phyloP scores from a whole-genome alignment of 2,329 filamentous ascomycete species.

The Calonectria ilicicola region DNA sequence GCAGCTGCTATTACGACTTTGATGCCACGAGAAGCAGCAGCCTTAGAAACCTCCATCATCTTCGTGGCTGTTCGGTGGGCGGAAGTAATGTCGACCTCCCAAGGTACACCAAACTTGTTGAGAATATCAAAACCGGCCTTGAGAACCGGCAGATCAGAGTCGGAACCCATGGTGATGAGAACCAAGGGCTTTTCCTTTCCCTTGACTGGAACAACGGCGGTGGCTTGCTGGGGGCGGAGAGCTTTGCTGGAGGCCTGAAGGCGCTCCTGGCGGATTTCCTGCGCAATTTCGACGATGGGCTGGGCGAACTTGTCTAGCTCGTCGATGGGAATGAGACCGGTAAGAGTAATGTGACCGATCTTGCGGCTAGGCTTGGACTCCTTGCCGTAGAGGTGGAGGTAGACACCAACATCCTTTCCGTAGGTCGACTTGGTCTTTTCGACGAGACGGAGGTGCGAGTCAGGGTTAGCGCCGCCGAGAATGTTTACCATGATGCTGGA shows the following conservation, averaged over 20 bases:
- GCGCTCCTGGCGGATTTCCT: conserved; percentile 69
- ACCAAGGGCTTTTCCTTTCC: conserved; percentile 65
- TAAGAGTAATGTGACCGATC: conserved; percentile 93
- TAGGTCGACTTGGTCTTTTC: conserved; percentile 58
- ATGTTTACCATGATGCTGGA: conserved; percentile 85
- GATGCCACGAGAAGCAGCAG: conserved; percentile 73
- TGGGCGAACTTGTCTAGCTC: conserved; percentile 71
- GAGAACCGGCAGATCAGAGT: conserved; percentile 79
- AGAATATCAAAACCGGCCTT: conserved; percentile 75
- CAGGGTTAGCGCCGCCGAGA: conserved; percentile 74
- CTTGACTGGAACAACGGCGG: conserved; percentile 27
- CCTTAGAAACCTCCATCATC: conserved; percentile 76
- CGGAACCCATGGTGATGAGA: conserved; percentile 86
- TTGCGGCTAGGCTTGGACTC: conserved; percentile 88
- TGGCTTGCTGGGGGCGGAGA: conserved; percentile 47
- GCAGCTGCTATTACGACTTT: conserved; percentile 82
- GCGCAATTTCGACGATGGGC: conserved; percentile 75
- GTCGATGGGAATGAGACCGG: conserved; percentile 74
- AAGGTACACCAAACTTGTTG: conserved; percentile 77
- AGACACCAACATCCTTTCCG: conserved; percentile 60
- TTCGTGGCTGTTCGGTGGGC: conserved; percentile 80
- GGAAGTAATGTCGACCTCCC: conserved; percentile 80
- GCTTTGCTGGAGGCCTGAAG: conserved; percentile 54
- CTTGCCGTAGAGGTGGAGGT: conserved; percentile 93
- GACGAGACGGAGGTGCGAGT: conserved; percentile 69